Evolutionary conservation across 2,329 filamentous ascomycete genomes (phyloP), one percentile per base, ranked within the genome.

Genomic region (Diaporthe sp.): DNA sequence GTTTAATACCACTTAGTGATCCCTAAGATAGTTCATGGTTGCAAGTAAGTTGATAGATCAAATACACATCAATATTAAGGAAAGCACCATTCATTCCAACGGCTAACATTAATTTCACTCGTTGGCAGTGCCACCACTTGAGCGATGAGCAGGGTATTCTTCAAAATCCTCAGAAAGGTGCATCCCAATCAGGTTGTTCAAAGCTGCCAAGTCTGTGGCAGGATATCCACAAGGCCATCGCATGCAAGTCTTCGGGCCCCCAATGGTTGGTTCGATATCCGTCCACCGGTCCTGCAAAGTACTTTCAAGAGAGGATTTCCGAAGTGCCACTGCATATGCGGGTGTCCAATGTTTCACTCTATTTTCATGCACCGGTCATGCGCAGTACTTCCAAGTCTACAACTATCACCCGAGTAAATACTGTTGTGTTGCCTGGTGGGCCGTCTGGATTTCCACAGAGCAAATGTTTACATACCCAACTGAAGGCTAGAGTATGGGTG

Each of bases 11-110:
- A 49, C 44, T 49, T 49, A 49, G 3, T 49, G 17, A 49, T 6
- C 44, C 44, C 44, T 49, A 17, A n/a, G 44, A 49, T 49, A 49
- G 3, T 49, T 49, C 44, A 49, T 49, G 44, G 44, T 49, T 51
- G 46, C 46, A 51, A 51, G 46, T 51, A 51, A 51, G 46, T 51
- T 51, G 46, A 51, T 51, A 51, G 46, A 51, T 51, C 46, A 51
- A 51, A 51, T 51, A 51, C 46, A 51, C 46, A 51, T 51, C 46
- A 51, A 51, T 25, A 51, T 51, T 51, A 51, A 51, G 25, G 46
- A 51, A 51, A 51, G 46, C 46, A 51, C 19, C 46, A 51, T 51
- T 51, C 46, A 51, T 51, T 51, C 46, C 46, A 51, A 51, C 46
- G 46, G 46, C 46, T 51, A 25, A 51, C 46, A 51, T 51, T 51